phyloP scores from a whole-genome alignment of 1,284 basidiomycete genomes.

The Austropuccinia psidii region DNA sequence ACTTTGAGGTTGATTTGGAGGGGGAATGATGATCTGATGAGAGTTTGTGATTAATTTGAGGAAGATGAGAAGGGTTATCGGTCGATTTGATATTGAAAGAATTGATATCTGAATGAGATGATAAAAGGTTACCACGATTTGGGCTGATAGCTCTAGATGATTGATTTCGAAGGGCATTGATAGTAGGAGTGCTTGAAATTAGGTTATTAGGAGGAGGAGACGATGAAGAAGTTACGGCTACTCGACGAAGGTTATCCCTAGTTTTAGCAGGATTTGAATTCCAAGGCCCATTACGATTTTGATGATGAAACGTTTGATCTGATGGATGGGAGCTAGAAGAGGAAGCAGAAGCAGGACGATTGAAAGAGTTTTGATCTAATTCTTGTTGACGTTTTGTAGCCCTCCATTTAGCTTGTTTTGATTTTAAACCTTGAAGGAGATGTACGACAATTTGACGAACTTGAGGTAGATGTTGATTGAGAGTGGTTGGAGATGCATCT shows the following conservation, averaged over 20 bases:
- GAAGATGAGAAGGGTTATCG: constrained; percentile 48
- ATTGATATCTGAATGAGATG: constrained; percentile 34
- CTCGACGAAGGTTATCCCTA: constrained; percentile 24
- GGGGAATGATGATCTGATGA: constrained; percentile 37
- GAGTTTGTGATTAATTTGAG: constrained; percentile 43
- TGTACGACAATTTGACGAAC: constrained; percentile 89
- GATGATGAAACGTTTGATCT: constrained; percentile 3
- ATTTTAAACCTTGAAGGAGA: constrained; percentile 79
- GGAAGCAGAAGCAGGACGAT: constrained; percentile 35
- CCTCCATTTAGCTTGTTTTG: constrained; percentile 71
- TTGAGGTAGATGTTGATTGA: constrained; percentile 80
- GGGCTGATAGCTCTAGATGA: constrained; percentile 1
- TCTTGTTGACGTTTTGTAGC: constrained; percentile 37
- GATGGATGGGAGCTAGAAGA: constrained; percentile 12
- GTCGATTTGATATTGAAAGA: constrained; percentile 42
- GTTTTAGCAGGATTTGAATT: constrained; percentile 13
- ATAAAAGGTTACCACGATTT: constrained; percentile 16
- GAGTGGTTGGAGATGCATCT: constrained; percentile 73
- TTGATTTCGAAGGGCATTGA: constrained; percentile 3
- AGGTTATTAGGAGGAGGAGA: no score
- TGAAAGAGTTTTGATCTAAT: constrained; percentile 18
- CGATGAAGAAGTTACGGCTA: constrained; percentile 9
- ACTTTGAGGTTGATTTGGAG: constrained; percentile 27
- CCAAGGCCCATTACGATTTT: constrained; percentile 22
- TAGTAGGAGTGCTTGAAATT: no score